Evolutionary conservation across 2,329 filamentous ascomycete genomes (phyloP), one percentile per base, ranked within the genome.

Genomic region (Elsinoe batatas): DNA sequence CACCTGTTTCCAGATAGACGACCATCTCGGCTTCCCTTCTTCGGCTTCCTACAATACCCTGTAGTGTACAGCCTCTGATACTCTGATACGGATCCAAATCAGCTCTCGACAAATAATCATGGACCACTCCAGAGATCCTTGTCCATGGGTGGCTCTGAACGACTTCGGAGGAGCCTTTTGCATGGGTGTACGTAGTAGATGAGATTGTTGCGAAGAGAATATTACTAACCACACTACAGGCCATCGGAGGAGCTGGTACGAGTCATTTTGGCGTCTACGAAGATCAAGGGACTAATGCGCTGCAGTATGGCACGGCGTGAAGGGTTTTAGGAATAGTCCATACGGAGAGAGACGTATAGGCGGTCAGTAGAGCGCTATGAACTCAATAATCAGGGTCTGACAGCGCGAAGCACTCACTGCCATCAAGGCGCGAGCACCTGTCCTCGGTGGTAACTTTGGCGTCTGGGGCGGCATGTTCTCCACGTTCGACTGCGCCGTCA

Each of bases 91-190:
- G 4, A 2, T 30, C 7, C 7, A 8, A 30, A 7, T 8, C 26
- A 5, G 7, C 26, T 30, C 7, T 30, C 26, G 26, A 30, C 26
- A 30, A 3, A 30, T 2, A 30, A 30, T 37, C 26, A 60, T 95
- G 87, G 91, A 98, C 83, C 93, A 97, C 79, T 87, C 88, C 61
- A 82, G 93, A 76, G 93, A 97, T 74, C 93, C 93, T 60, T 97
- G 93, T 75, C 93, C 93, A 13, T 58, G 56, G 56, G 91, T 97
- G 68, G 87, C 93, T 62, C 80, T 97, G 63, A 95, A 91, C 74
- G 93, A 98, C 76, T 97, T 97, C 70, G 93, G 93, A 61, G 93
- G 93, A 74, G 93, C 91, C 57, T 96, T 97, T 68, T 85, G 82
- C 69, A 97, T 96, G 91, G 91, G 91, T 65, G 89, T 93, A 87